Evolutionary conservation across 2,329 filamentous ascomycete species (phyloP), one percentile per base, ranked within the genome.

Genomic region (Dendrostoma leiphaemia): DNA sequence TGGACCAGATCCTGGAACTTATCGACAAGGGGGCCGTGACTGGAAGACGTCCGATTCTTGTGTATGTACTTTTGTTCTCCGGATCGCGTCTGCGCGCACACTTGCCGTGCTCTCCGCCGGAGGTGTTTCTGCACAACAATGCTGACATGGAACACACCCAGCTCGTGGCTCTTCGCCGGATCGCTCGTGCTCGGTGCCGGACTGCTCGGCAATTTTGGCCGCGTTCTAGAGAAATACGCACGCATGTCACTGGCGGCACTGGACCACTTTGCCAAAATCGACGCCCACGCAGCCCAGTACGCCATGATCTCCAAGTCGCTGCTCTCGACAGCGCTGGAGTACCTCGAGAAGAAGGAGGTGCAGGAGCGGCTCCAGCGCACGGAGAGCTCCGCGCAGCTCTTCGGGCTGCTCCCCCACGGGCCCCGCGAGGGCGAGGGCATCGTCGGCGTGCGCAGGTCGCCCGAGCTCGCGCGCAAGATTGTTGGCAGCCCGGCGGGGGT

Each of bases 111-210:
- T 48, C 21, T 48, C 29, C 29, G n/a, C 24, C n/a, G 41, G 10
- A 6, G 3, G 13, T 45, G 6, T 28, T 8, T 28, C 13, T 3
- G 4, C 12, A n/a, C n/a, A n/a, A n/a, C n/a, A 12, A 21, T 10
- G 26, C 50, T 52, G 4, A 54, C 31, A 17, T 8, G 3, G 8
- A 5, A 2, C 13, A 28, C 12, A 2, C 3, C 4, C 32, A 80
- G 78, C 3, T 80, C 78, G 0, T 82, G 79, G 79, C 63, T 81
- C 0, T 82, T 82, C 56, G 77, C 78, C 0, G 73, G 77, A 1
- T 80, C 78, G 0, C 70, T 82, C 0, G 78, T 81, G 0, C 70
- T 81, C 0, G 78, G 78, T 0, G 68, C 80, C 1, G 78, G 79
- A 0, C 71, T 81, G 0, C 67, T 82, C 0, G 78, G 77, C 1